phyloP scores from a whole-genome alignment of 257 asterid species.

The Hygrophila difformis region DNA sequence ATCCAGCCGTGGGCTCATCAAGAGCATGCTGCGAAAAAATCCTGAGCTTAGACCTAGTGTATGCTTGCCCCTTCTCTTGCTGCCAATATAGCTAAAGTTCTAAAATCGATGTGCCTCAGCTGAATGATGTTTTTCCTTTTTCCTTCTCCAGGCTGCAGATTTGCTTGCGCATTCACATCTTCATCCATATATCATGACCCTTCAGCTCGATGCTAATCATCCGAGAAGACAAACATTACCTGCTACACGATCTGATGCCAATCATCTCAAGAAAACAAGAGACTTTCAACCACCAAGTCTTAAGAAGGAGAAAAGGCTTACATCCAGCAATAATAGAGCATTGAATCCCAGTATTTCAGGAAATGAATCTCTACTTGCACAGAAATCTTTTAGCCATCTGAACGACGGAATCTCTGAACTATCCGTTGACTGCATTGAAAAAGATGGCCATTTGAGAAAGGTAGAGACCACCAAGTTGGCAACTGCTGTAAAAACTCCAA shows the following conservation, averaged over 20 bases:
- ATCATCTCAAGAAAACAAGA: conserved; percentile 37
- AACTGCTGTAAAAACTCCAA: conserved; percentile 33
- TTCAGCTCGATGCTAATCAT: conserved; percentile 46
- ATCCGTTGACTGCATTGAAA: conserved; percentile 42
- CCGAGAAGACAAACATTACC: conserved; percentile 60
- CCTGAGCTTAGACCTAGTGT: conserved; percentile 95
- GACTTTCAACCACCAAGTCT: conserved; percentile 39
- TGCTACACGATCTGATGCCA: conserved; percentile 21
- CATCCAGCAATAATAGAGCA: conserved; percentile 62
- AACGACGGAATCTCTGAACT: conserved; percentile 25
- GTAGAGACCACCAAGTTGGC: conserved; percentile 28
- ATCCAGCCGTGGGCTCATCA: conserved; percentile 80
- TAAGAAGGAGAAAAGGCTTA: conserved; percentile 33
- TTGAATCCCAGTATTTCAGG: conserved; percentile 81
- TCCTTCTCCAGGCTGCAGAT: conserved; percentile 68
- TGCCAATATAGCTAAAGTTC: too few relatives aligned
- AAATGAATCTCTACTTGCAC: conserved; percentile 48
- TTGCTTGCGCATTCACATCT: conserved; percentile 78
- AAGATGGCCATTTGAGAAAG: conserved; percentile 24
- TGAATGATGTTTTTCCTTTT: background rate
- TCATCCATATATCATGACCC: conserved; percentile 53
- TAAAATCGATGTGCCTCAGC: too few relatives aligned
- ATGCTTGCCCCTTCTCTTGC: conserved; percentile 14
- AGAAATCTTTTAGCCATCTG: conserved; percentile 27
- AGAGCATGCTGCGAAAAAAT: conserved; percentile 88